Evolutionary conservation across 2,329 filamentous ascomycete species (phyloP).

Genomic region (Aspergillus eucalypticola): DNA sequence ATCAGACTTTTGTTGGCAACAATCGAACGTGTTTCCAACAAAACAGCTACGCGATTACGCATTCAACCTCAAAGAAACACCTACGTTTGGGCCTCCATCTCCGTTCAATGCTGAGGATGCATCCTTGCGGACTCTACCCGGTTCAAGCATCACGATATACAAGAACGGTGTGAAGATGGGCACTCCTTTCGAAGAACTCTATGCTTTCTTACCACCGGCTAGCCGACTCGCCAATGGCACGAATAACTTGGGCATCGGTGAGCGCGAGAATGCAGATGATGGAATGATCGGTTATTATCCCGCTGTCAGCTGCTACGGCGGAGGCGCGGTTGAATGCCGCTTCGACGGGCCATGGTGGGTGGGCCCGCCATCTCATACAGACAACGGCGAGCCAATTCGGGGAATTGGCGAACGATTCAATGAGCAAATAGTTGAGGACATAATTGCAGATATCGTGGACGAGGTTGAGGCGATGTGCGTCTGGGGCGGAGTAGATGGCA

Average conservation of each 20-base stretch:
- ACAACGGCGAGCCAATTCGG: conserved; percentile 49
- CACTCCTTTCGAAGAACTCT: conserved; percentile 80
- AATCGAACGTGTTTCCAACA: conserved; percentile 63
- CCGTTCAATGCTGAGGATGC: conserved; percentile 68
- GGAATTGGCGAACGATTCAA: conserved; percentile 77
- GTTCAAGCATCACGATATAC: conserved; percentile 83
- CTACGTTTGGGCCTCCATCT: conserved; percentile 51
- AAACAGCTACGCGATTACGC: conserved; percentile 79
- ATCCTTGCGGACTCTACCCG: conserved; percentile 80
- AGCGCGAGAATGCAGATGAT: conserved; percentile 85
- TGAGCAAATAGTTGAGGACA: conserved; percentile 92
- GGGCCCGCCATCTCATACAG: conserved; percentile 63
- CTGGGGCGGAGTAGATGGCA: conserved; percentile 49
- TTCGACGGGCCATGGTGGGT: conserved; percentile 94
- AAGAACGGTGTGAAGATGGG: conserved; percentile 89
- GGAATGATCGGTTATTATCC: conserved; percentile 96
- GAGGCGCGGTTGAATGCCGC: conserved; percentile 87
- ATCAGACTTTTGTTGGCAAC: conserved; percentile 86
- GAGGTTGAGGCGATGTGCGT: conserved; percentile 78
- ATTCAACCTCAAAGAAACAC: conserved; percentile 48
- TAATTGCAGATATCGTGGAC: conserved; percentile 89
- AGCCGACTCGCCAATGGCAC: conserved; percentile 55
- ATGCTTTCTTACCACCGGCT: conserved; percentile 88
- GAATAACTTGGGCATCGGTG: conserved; percentile 59
- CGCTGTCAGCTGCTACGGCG: conserved; percentile 86